Conservation (phyloP, 352 stramenopile species). For the Thalassiosira exigua region DNA sequence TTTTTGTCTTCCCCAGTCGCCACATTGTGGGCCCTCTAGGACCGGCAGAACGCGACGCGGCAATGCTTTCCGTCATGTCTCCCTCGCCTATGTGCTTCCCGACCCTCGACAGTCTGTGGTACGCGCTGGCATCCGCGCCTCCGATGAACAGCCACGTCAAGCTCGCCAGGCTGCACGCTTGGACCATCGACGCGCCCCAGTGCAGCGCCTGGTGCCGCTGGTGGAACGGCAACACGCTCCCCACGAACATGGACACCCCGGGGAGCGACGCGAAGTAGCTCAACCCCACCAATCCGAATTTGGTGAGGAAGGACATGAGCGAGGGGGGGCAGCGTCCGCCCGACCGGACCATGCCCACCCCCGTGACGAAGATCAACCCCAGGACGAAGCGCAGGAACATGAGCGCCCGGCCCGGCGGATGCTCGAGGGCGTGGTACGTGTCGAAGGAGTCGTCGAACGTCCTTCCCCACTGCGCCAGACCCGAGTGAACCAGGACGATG, state of each 20-base stretch:
- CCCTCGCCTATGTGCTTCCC: constrained; percentile 47
- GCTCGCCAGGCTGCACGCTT: constrained; percentile 64
- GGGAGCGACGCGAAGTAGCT: constrained; percentile 77
- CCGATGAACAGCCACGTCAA: constrained; percentile 78
- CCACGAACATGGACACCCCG: constrained; percentile 66
- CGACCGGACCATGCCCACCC: constrained; percentile 65
- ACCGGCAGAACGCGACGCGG: constrained; percentile 26
- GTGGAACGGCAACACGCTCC: constrained; percentile 67
- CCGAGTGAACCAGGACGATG: constrained; percentile 67
- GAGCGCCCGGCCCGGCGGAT: constrained; percentile 78
- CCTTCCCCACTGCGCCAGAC: constrained; percentile 79
- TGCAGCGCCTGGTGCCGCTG: constrained; percentile 72
- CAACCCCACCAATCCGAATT: constrained; percentile 71
- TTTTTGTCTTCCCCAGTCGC: constrained; percentile 73
- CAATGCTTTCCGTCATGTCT: constrained; percentile 45
- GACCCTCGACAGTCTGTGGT: constrained; percentile 69
- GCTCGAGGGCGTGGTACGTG: constrained; percentile 81
- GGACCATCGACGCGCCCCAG: constrained; percentile 59
- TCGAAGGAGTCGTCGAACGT: constrained; percentile 86
- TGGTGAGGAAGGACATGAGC: constrained; percentile 72
- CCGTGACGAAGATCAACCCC: constrained; percentile 63
- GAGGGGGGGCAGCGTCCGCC: constrained; percentile 58
- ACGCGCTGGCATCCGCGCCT: constrained; percentile 61
- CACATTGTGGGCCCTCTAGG: constrained; percentile 31
- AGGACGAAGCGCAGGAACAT: constrained; percentile 77